A percentile compares a stretch with the other conserved stretches of the same genome.
Evolutionary conservation across 345 rosid genomes (phyloP).

Genomic region (Boechera divaricarpa): DNA sequence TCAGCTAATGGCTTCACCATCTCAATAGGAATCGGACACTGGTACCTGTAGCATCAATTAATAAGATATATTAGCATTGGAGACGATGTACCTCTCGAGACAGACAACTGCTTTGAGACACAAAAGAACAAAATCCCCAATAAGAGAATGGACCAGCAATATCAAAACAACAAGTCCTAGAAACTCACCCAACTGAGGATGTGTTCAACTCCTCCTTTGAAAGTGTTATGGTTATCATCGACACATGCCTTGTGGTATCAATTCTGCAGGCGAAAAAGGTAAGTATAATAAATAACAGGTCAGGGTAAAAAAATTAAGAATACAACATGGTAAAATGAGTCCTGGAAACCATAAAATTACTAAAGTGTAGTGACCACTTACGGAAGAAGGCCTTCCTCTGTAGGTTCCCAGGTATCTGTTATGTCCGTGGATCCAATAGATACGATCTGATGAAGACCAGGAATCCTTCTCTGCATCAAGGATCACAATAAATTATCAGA

Average conservation of each 20-base stretch:
- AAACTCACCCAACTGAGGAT: conserved; percentile 80
- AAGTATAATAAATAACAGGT: neutral
- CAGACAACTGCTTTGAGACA: neutral
- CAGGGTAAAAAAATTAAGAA: neutral
- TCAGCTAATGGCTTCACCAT: conserved; percentile 57
- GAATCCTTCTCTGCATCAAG: conserved; percentile 80
- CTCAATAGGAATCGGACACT: conserved; percentile 75
- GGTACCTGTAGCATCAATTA: conserved; percentile 56
- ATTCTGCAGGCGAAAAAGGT: conserved; percentile 47
- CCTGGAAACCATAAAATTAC: conserved; percentile 22
- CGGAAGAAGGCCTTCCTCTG: conserved; percentile 98
- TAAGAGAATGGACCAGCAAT: neutral
- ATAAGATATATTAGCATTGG: neutral
- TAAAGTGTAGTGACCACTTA: conserved; percentile 35
- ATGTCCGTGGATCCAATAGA: conserved; percentile 92
- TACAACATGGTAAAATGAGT: neutral
- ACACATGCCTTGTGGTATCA: conserved; percentile 96
- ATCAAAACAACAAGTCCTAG: neutral
- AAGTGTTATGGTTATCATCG: conserved; percentile 87
- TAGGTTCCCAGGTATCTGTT: conserved; percentile 92
- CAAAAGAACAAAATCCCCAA: neutral
- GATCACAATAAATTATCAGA: conserved; percentile 29
- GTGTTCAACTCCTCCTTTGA: conserved; percentile 73
- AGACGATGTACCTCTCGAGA: conserved; percentile 4
- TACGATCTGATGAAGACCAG: conserved; percentile 89